Base-by-base conservation (phyloP, 805 yeast genomes). In the Lachancea nothofagi region DNA sequence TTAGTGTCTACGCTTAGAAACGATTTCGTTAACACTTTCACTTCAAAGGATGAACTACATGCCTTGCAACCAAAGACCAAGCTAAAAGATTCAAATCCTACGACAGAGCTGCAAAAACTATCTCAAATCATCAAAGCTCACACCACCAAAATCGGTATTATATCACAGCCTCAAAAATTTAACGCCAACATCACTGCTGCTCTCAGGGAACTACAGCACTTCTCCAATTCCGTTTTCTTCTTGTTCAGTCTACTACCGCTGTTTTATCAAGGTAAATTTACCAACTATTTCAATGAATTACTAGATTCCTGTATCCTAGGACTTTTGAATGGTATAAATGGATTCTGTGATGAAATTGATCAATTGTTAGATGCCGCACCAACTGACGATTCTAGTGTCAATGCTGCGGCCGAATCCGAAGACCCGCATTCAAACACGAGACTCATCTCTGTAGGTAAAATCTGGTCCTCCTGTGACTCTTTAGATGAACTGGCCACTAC, bases 381-480 rank as follows among this genome's bases (percentile, higher is more conserved):
- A 7, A 9, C 5, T 8, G 22, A 29, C 19, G 12, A 4, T 12
- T 8, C 7, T 4, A 18, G 13, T 29, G 38, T 36, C 2, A 27
- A 18, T 5, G 18, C 26, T 14, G 40, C 40, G 6, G 49, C 48
- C n/a, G 41, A 42, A 5, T 50, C 44, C 3, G 50, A 54, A 7
- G 53, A 50, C 3, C 56, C 57, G 2, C 52, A 50, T 10, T 49
- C 50, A 3, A 62, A 64, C 23, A 68, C 62, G 3, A 67, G 89
- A 49, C 61, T 84, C 22, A 61, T 76, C 1, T 66, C 76, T 0
- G 74, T 83, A 15, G 93, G 88, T 12, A 72, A 73, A 53, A 66
- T 84, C 3, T 85, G 94, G 94, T 69, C 76, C n/a, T 57, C 65
- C 24, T 80, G 88, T 55, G 83, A 78, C 41, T 50, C 54, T 0